Percentiles rank a stretch among this genome's conserved stretches.
phyloP scores from a whole-genome alignment of 768 basidiomycete genomes.

The Suillus variegatus region DNA sequence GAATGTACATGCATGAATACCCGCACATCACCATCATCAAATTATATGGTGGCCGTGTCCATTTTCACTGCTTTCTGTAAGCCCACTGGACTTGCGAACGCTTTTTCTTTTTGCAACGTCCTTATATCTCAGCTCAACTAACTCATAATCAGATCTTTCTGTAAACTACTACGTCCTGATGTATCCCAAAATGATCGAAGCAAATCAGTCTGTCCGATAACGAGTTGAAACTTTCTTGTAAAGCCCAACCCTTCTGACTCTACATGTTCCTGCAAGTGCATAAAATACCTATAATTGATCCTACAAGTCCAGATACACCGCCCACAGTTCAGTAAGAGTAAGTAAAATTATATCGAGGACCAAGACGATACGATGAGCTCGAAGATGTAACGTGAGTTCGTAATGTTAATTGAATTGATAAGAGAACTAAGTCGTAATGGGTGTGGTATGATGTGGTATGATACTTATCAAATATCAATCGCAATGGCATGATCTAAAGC shows the following conservation, averaged over 20 bases:
- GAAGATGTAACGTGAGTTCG: conserved; percentile 5
- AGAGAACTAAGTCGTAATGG: conserved; percentile 20
- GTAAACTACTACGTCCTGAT: neutral
- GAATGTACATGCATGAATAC: neutral
- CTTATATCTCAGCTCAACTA: neutral
- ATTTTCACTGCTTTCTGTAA: conserved; percentile 1
- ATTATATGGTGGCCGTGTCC: neutral
- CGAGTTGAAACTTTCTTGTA: neutral
- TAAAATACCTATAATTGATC: neutral
- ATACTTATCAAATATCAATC: conserved; percentile 3
- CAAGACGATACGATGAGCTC: conserved; percentile 5
- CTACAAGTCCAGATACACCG: conserved; percentile 14
- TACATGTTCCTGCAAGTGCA: neutral
- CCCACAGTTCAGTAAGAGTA: conserved; percentile 24
- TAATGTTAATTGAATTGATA: conserved; percentile 14
- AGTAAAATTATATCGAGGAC: conserved; percentile 7
- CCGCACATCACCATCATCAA: neutral
- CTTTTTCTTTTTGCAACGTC: neutral
- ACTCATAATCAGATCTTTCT: neutral
- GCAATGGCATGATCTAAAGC: conserved; percentile 15
- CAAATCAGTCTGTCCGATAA: neutral
- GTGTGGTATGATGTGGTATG: conserved; percentile 8
- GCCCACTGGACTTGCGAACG: neutral
- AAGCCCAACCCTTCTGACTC: neutral
- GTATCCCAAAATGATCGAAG: neutral